phyloP scores from a whole-genome alignment of 768 basidiomycete genomes.

The Lentinula sp. region DNA sequence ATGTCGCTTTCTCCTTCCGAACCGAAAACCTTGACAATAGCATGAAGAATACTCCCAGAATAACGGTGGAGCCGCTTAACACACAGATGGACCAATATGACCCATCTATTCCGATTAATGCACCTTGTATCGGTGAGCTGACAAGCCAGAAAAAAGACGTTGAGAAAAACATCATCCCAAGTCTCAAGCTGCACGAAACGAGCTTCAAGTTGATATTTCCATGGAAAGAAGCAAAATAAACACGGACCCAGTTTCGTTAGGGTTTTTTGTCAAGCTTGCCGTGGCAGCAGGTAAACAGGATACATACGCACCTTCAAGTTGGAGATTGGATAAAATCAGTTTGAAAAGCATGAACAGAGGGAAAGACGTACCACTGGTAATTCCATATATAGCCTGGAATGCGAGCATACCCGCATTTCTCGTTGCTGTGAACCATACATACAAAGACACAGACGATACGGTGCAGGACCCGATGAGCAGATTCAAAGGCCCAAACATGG shows the following conservation, averaged over 20 bases:
- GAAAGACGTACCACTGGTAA: conserved; percentile 10
- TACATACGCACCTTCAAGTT: conserved; percentile 2
- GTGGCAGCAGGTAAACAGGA: conserved; percentile 4
- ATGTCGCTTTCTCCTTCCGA: neutral
- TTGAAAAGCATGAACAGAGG: neutral
- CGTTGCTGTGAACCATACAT: conserved; percentile 8
- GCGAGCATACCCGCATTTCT: conserved; percentile 8
- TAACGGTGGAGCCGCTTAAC: conserved; percentile 11
- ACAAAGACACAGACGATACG: conserved; percentile 3
- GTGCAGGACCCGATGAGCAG: conserved; percentile 8
- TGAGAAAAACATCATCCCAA: conserved; percentile 13
- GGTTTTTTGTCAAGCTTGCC: conserved; percentile 4
- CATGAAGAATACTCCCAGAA: conserved; percentile 10
- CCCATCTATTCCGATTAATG: conserved; percentile 7
- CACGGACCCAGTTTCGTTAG: conserved; percentile 7
- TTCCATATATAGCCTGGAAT: conserved; percentile 11
- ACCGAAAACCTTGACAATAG: conserved; percentile 8
- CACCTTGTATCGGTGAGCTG: conserved; percentile 14
- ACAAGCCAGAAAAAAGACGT: conserved; percentile 14
- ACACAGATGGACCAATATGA: conserved; percentile 10
- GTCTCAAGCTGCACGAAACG: conserved; percentile 1
- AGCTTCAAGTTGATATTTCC: neutral
- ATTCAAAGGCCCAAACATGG: conserved; percentile 11
- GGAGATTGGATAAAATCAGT: neutral
- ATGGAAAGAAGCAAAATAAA: neutral